phyloP scores from a whole-genome alignment of 345 rosid genomes.

The Isatis tinctoria region DNA sequence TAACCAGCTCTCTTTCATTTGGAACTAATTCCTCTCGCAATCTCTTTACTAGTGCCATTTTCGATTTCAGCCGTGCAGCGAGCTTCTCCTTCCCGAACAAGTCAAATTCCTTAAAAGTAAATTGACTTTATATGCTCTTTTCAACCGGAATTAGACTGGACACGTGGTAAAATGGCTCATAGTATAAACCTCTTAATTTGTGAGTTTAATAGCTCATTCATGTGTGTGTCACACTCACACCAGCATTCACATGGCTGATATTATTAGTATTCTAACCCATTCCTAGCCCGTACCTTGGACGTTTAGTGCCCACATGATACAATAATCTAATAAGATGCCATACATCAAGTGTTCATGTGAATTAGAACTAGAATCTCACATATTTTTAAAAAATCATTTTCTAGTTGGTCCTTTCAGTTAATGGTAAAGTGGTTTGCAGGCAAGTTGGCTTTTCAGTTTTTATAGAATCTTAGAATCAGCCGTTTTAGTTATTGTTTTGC shows the following conservation, averaged over 20 bases:
- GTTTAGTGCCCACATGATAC: neutral
- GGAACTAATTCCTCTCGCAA: too few relatives aligned
- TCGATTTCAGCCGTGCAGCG: too few relatives aligned
- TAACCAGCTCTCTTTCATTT: too few relatives aligned
- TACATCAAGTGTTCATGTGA: neutral
- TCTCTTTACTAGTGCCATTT: too few relatives aligned
- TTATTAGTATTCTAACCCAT: neutral
- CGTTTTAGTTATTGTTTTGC: neutral
- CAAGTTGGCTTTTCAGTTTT: conserved; percentile 6
- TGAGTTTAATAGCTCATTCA: too few relatives aligned
- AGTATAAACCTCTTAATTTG: too few relatives aligned
- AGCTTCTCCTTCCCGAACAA: too few relatives aligned
- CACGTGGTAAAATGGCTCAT: too few relatives aligned
- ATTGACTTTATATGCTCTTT: too few relatives aligned
- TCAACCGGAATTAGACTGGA: too few relatives aligned
- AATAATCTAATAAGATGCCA: neutral
- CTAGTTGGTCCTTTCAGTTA: neutral
- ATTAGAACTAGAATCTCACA: neutral
- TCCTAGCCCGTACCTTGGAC: neutral
- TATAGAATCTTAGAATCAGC: neutral
- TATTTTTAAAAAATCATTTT: neutral
- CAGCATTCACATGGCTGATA: conserved; percentile 1
- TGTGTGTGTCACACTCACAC: neutral
- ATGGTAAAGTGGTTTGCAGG: neutral
- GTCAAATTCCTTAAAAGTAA: too few relatives aligned